Base-by-base conservation (phyloP, 2,329 filamentous ascomycete species). In the Cladophialophora yegresii region DNA sequence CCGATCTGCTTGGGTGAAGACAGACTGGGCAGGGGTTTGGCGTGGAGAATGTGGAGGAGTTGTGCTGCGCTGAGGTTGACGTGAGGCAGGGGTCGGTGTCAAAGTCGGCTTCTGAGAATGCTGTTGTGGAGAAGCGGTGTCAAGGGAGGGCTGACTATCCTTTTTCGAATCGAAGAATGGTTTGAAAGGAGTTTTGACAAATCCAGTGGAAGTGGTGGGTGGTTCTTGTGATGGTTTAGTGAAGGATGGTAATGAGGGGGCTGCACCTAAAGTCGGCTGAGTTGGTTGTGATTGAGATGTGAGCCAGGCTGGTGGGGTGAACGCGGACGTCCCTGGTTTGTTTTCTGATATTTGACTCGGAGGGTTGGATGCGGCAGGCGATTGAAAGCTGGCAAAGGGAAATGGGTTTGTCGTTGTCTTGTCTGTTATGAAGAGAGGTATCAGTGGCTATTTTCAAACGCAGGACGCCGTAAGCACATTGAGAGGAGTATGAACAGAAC, bases 31-130 rank as follows among this genome's bases (percentile, higher is more conserved):
- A 7, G 51, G 45, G 45, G 58, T 36, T 36, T 43, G 47, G 26
- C 49, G 58, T 4, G 61, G 66, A 51, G 61, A 63, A 26, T 43
- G 33, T n/a, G 61, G 58, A 40, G 67, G 63, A 32, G 54, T 64
- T 13, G 61, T 64, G 51, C 62, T 65, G 16, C 30, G 55, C 20
- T 13, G 61, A 59, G 61, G 51, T 30, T 30, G 23, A 26, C 28
- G 26, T 33, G 28, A 54, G 28, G 51, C 16, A 10, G 28, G 49
- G 22, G 54, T 40, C 55, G 26, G 22, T 26, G 20, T 9, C 4
- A 16, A 26, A 7, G 23, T 12, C 13, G 47, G 22, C 47, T 50
- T 50, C 13, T 10, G 20, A 20, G 20, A 50, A 26, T 22, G 13
- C 22, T 36, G 9, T 26, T 40, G 33, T 16, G 45, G 13, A 28